A percentile compares a stretch with the other conserved stretches of the same genome.
Evolutionary conservation across 768 basidiomycete species (phyloP).

Genomic region (Leccinum subgranulosum): DNA sequence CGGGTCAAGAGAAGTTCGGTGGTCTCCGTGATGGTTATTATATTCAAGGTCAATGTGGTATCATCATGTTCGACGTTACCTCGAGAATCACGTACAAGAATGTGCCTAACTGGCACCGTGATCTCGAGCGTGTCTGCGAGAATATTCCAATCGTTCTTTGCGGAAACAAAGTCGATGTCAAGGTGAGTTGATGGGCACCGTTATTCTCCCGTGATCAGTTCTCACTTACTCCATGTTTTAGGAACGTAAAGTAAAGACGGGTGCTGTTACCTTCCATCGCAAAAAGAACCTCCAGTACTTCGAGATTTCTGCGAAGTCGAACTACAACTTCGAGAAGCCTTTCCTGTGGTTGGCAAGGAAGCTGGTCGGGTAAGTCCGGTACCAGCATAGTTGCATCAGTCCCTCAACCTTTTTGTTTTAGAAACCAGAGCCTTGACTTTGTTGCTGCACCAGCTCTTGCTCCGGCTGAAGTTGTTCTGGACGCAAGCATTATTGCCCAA

Average conservation of each 20-base stretch:
- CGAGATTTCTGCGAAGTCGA: slow-evolving; percentile 99
- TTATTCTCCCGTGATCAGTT: background rate
- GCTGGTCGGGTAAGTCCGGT: slow-evolving; percentile 78
- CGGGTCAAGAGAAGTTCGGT: slow-evolving; percentile 99
- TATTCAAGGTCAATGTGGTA: slow-evolving; percentile 98
- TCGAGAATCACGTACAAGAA: slow-evolving; percentile 99
- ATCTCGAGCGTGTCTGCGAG: slow-evolving; percentile 99
- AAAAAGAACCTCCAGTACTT: slow-evolving; percentile 99
- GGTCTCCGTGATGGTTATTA: slow-evolving; percentile 96
- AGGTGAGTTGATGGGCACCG: slow-evolving; percentile 52
- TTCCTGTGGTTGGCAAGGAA: slow-evolving; percentile 99
- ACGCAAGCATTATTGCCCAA: slow-evolving; percentile 69
- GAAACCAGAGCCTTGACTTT: slow-evolving; percentile 87
- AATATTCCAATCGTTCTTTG: slow-evolving; percentile 99
- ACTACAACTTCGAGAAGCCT: slow-evolving; percentile 99
- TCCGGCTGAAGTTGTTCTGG: slow-evolving; percentile 89
- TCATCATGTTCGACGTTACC: slow-evolving; percentile 99
- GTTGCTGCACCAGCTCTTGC: slow-evolving; percentile 95
- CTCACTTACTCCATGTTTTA: slow-evolving; percentile 32
- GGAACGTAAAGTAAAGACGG: slow-evolving; percentile 99
- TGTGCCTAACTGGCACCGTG: slow-evolving; percentile 99
- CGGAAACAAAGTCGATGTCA: slow-evolving; percentile 99
- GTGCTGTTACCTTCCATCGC: slow-evolving; percentile 97
- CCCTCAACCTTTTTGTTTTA: slow-evolving; percentile 27
- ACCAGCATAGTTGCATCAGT: background rate